Evolutionary conservation across 2,329 filamentous ascomycete species (phyloP).

Genomic region (Mariannaea sp.): DNA sequence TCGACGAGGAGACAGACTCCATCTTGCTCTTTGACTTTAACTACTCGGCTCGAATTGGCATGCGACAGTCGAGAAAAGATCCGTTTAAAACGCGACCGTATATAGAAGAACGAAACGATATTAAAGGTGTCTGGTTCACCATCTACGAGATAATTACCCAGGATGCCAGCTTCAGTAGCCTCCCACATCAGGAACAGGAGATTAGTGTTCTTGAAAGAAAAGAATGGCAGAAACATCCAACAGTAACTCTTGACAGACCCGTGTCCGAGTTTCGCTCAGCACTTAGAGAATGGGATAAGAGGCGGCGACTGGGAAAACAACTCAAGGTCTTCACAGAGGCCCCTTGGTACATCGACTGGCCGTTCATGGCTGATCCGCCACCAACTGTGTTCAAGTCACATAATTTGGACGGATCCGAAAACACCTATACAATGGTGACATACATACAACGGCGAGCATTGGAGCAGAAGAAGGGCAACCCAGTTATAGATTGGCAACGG

Average conservation of each 20-base stretch:
- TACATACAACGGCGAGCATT: slow-evolving; percentile 2
- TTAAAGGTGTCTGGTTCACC: slow-evolving; percentile 44
- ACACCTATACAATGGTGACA: slow-evolving; percentile 3
- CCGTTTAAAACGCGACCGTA: slow-evolving; percentile 3
- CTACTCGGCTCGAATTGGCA: slow-evolving; percentile 32
- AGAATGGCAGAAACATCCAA: slow-evolving; percentile 41
- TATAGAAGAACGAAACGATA: slow-evolving; percentile 36
- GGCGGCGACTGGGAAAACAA: slow-evolving; percentile 8
- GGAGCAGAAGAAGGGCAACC: slow-evolving; percentile 14
- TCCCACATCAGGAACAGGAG: slow-evolving; percentile 33
- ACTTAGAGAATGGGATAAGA: slow-evolving; percentile 36
- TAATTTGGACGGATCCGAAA: slow-evolving; percentile 2
- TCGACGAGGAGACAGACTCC: slow-evolving; percentile 41
- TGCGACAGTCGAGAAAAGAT: slow-evolving; percentile 11
- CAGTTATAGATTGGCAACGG: slow-evolving; percentile 25
- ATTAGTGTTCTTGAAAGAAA: slow-evolving; percentile 22
- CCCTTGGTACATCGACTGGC: slow-evolving; percentile 35
- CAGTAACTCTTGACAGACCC: slow-evolving; percentile 40
- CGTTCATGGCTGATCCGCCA: slow-evolving; percentile 12
- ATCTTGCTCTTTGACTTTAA: slow-evolving; percentile 47
- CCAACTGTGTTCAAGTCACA: slow-evolving; percentile 8
- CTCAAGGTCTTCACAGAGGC: slow-evolving; percentile 23
- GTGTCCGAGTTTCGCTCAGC: slow-evolving; percentile 37
- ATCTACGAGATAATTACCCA: slow-evolving; percentile 46
- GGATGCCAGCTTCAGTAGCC: slow-evolving; percentile 32